A percentile compares a stretch with the other conserved stretches of the same genome.
Conservation (phyloP, 331 rosid genomes). For the Spiraea crenata region DNA sequence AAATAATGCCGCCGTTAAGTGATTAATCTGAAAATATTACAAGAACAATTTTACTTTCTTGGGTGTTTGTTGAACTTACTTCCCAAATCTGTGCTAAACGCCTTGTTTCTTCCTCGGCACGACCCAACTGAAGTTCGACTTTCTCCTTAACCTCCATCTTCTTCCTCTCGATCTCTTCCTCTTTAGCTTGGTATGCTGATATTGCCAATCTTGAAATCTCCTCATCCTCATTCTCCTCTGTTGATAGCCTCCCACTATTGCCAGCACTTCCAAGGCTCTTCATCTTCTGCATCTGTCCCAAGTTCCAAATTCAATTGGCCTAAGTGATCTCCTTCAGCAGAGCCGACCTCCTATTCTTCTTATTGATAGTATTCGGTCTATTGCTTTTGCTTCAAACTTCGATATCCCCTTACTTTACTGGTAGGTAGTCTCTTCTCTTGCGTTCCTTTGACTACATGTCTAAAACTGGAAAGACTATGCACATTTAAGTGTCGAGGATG, state of each 20-base stretch:
- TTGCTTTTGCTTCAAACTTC: constrained; percentile 76
- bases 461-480: constrained; percentile 23
- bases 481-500: not conserved
- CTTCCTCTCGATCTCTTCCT: constrained; percentile 89
- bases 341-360: constrained; percentile 16
- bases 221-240: constrained; percentile 50
- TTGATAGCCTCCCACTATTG: constrained; percentile 57
- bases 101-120: constrained; percentile 82
- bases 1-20: not conserved
- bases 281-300: constrained; percentile 46
- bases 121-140: constrained; percentile 75
- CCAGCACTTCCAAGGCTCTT: constrained; percentile 61
- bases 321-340: constrained; percentile 23
- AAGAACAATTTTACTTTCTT: no score
- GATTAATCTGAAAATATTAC: no score
- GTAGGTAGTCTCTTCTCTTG: constrained; percentile 28
- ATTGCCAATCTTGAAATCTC: constrained; percentile 47
- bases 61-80: constrained; percentile 39
- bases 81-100: constrained; percentile 89
- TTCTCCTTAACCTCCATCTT: constrained; percentile 82
- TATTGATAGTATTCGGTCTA: constrained; percentile 16
- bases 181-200: constrained; percentile 54
- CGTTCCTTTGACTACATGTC: constrained; percentile 35
- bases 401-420: constrained; percentile 22
- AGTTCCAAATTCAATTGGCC: constrained; percentile 2